Conservation (phyloP, 306 rosid species). For the Fragaria vesca region DNA sequence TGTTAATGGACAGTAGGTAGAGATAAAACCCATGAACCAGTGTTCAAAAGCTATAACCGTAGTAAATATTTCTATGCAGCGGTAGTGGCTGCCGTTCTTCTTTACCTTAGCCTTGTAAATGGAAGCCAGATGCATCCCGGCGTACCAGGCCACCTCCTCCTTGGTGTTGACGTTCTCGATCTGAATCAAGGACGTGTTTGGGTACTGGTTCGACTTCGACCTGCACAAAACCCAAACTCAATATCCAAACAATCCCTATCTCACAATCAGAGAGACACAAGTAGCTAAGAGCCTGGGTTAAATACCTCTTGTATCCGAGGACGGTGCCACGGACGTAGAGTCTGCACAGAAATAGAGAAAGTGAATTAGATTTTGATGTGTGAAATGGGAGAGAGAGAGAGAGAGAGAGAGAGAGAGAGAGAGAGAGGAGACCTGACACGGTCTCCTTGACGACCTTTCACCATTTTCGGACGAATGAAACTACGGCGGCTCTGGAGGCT, state of each 20-base stretch:
- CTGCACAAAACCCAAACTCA: slow-evolving; percentile 27
- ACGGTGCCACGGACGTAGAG: slow-evolving; percentile 79
- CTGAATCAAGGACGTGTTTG: slow-evolving; percentile 66
- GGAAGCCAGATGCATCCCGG: slow-evolving; percentile 71
- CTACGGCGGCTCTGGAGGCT: background rate
- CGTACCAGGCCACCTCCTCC: slow-evolving; percentile 80
- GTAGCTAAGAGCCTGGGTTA: background rate
- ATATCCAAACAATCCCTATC: background rate
- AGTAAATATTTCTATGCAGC: slow-evolving; percentile 30
- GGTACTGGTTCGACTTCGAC: slow-evolving; percentile 81
- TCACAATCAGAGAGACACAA: background rate
- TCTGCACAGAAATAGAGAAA: slow-evolving; percentile 20
- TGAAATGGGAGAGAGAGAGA: background rate
- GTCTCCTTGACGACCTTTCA: slow-evolving; percentile 82
- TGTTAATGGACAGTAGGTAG: slow-evolving; percentile 10
- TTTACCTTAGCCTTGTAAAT: slow-evolving; percentile 82
- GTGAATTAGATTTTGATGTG: background rate
- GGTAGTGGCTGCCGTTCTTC: slow-evolving; percentile 68
- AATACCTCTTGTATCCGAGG: slow-evolving; percentile 83
- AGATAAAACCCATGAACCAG: slow-evolving; percentile 18
- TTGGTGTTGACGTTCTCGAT: slow-evolving; percentile 76
- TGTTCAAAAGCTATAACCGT: background rate
- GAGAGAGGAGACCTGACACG: slow-evolving; percentile 47
- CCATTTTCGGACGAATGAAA: slow-evolving; percentile 39
- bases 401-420: too few relatives aligned